Base-by-base conservation (phyloP, 1,284 basidiomycete genomes). In the Cerioporus squamosus region DNA sequence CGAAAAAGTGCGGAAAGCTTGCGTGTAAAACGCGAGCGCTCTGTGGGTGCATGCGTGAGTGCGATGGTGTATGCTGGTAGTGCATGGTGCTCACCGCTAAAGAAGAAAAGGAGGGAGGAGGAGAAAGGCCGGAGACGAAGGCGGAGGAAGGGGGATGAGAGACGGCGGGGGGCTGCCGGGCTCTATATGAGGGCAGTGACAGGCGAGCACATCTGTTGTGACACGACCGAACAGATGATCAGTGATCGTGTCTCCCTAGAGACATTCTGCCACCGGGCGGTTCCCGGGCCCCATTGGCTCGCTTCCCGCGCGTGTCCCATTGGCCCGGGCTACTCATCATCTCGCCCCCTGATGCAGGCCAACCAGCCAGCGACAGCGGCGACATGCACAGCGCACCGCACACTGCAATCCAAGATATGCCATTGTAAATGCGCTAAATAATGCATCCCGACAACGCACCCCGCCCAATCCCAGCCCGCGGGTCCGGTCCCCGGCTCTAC, bases 21-120 rank as follows among this genome's bases (percentile, higher is more conserved):
- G 67, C 78, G 74, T 40, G 14, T 70, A 63, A 67, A 52, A 62
- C 62, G 65, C 70, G 64, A 57, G 67, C 66, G 65, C 70, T 68
- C 71, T 72, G 68, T 47, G n/a, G 38, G 33, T 2, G 33, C n/a
- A 15, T 18, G 38, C 26, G 26, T 31, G 44, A 29, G 60, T 63
- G 64, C 6, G 9, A 66, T 72, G 69, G 51, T 47, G 52, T 43
- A 14, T 44, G 31, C n/a, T 18, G 14, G 26, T n/a, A 31, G 39
- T 22, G 40, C 5, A 4, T 14, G 40, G 20, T 9, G 72, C 74
- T 60, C 62, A 81, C 80, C 77, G 72, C 74, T 73, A 70, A 71
- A 66, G 67, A 75, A 75, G 73, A 75, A 75, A 70, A 71, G 74
- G 75, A 68, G 75, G 80, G 77, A 74, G 70, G 67, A 68, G 74